Conservation (phyloP, 352 stramenopile species). For the Thraustochytrium sp. region DNA sequence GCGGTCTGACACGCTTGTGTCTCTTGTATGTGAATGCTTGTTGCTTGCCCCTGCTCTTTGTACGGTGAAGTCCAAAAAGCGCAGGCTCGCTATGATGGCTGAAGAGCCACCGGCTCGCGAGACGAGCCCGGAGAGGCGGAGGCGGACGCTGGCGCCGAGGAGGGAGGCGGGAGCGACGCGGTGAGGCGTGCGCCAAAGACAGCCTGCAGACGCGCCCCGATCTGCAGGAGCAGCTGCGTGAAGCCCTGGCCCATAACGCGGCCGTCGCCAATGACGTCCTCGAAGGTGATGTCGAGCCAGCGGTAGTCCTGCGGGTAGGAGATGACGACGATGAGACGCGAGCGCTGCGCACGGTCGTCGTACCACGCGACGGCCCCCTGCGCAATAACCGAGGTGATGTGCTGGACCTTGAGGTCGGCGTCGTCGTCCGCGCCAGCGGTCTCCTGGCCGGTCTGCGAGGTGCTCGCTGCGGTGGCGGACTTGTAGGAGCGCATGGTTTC, state of each 20-base stretch:
- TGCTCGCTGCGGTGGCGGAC: neutral
- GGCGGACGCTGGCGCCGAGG: neutral
- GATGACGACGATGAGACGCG: slow-evolving; percentile 1
- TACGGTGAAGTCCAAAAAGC: neutral
- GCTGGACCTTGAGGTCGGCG: neutral
- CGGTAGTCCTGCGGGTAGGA: slow-evolving; percentile 34
- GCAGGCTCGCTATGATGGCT: neutral
- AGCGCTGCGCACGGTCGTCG: neutral
- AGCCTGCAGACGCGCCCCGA: neutral
- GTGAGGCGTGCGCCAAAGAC: neutral
- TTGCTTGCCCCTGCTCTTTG: no score
- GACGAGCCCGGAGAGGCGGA: no score
- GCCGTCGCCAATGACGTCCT: neutral
- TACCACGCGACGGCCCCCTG: slow-evolving; percentile 18
- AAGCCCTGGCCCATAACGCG: neutral
- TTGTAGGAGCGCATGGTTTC: slow-evolving; percentile 4
- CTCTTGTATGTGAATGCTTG: no score
- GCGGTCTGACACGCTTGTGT: no score
- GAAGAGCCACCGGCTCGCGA: no score
- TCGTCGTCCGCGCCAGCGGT: neutral
- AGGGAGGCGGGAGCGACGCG: neutral
- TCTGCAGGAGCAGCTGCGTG: neutral
- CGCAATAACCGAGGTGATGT: slow-evolving; percentile 38
- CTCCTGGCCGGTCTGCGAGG: neutral
- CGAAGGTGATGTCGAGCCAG: slow-evolving; percentile 27